A percentile compares a stretch with the other conserved stretches of the same genome.
phyloP scores from a whole-genome alignment of 2,329 filamentous ascomycete species.

The Colletotrichum caudatum region DNA sequence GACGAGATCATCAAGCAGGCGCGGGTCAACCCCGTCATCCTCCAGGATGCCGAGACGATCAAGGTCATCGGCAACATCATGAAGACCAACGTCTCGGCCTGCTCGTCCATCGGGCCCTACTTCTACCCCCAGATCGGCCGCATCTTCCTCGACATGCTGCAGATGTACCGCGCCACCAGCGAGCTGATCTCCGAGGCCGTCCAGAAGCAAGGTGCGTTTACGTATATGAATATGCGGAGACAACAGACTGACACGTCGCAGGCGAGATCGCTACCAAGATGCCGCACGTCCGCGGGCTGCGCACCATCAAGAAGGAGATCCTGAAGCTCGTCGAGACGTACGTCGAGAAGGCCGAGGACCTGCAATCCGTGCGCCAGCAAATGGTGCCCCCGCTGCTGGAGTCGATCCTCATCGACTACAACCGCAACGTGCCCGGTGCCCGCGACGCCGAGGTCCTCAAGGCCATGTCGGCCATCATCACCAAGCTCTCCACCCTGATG shows the following conservation, averaged over 20 bases:
- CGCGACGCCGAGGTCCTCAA: constrained; percentile 96
- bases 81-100: constrained; percentile 99
- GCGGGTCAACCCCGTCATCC: constrained; percentile 83
- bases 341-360: constrained; percentile 96
- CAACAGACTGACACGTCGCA: constrained; percentile 50
- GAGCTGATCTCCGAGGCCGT: constrained; percentile 95
- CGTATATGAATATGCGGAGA: neutral
- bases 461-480: constrained; percentile 97
- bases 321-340: constrained; percentile 98
- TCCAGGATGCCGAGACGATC: constrained; percentile 94
- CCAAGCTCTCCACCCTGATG: constrained; percentile 95
- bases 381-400: constrained; percentile 97
- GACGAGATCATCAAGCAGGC: constrained; percentile 93
- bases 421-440: constrained; percentile 94
- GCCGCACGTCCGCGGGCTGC: constrained; percentile 92
- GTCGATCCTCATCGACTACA: constrained; percentile 94
- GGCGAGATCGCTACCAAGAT: constrained; percentile 96
- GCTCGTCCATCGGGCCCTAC: constrained; percentile 94
- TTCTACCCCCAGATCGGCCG: constrained; percentile 98
- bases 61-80: constrained; percentile 99
- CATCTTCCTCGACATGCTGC: constrained; percentile 98
- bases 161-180: constrained; percentile 99
- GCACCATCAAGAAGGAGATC: constrained; percentile 99
- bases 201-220: constrained; percentile 40
- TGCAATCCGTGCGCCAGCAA: constrained; percentile 90